Evolutionary conservation across 2,329 filamentous ascomycete genomes (phyloP), one percentile per base, ranked within the genome.

Genomic region (Penicillium thymicola): DNA sequence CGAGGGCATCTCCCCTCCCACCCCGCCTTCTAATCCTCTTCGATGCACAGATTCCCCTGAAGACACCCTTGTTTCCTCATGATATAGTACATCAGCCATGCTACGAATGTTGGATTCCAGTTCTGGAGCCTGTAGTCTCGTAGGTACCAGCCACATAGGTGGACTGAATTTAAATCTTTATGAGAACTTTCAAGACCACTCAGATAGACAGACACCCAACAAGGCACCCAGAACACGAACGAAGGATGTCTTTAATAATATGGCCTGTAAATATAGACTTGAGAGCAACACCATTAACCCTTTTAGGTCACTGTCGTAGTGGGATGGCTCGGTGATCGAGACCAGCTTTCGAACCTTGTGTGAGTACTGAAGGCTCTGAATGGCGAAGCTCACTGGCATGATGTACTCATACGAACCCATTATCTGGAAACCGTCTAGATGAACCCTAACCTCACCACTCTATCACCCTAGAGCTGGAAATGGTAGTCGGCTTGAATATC

Each of bases 11-110:
- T 47, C 51, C 52, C 47, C 52, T 27, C 30, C 40, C 37, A 34
- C 49, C 50, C 42, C 21, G 21, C 36, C 53, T 52, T 32, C 50
- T 63, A 64, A 66, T 65, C 57, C 56, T 50, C 55, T 55, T 62
- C 58, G 52, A 41, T 66, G 67, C 66, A 67, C 67, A 69, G 67
- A 67, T 69, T 65, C 64, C 66, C 65, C 66, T 51, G 57, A 64
- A 62, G 61, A 65, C 57, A 51, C 50, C 51, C 18, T 41, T 50
- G 23, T 45, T 52, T 30, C 50, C 54, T 45, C 59, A 59, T 60
- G 62, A 63, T 62, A 61, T 60, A 65, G 63, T 62, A 65, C 59
- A 65, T 62, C 63, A 64, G 57, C 56, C 51, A 56, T 50, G 59
- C 56, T 57, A 61, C 49, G 46, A 54, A 55, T 59, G 53, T 47